Evolutionary conservation across 257 asterid genomes (phyloP), one percentile per base, ranked within the genome.

Genomic region (Solanum chmielewskii): DNA sequence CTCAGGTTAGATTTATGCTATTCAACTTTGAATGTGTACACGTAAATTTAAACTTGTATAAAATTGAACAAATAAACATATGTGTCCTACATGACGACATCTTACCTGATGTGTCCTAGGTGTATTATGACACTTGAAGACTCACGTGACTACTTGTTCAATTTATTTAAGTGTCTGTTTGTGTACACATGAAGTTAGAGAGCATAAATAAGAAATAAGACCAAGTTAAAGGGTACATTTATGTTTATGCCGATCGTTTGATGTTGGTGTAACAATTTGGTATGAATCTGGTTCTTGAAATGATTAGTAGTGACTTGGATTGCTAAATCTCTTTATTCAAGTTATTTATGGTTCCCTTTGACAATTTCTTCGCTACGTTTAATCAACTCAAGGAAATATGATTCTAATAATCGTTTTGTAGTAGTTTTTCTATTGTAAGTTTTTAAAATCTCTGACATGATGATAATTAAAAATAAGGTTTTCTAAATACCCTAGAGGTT

Each of bases 1-100:
- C n/a, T 52, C 4, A 0, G n/a, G 0, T 52, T 0, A 2, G 10
- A 52, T 52, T 52, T 52, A 2, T 52, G 11, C 11, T 23, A 2
- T 52, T 52, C 1, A 52, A 52, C 4, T 52, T 49, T 49, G 9
- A 9, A 6, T 15, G 60, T 16, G 60, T 1, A 52, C 9, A 2
- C 0, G 21, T 5, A 15, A 1, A 52, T 1, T 52, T 52, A 52
- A 52, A 52, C 0, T 52, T 52, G 23, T 23, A 52, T 52, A 52
- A 52, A 52, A 9, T 52, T 16, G 4, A 52, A 52, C n/a, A 52
- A 18, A 16, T 52, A 16, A 52, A 27, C 27, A 27, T 27, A 27
- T 27, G 27, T 27, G 27, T 27, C 27, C 60, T 16, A 49, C 2
- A 1, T 47, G 56, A 47, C 56, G 27, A 27, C 27, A 13, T 47